A percentile compares a stretch with the other conserved stretches of the same genome.
Conservation (phyloP, 2,329 filamentous ascomycete genomes). For the Xylaria sp. region DNA sequence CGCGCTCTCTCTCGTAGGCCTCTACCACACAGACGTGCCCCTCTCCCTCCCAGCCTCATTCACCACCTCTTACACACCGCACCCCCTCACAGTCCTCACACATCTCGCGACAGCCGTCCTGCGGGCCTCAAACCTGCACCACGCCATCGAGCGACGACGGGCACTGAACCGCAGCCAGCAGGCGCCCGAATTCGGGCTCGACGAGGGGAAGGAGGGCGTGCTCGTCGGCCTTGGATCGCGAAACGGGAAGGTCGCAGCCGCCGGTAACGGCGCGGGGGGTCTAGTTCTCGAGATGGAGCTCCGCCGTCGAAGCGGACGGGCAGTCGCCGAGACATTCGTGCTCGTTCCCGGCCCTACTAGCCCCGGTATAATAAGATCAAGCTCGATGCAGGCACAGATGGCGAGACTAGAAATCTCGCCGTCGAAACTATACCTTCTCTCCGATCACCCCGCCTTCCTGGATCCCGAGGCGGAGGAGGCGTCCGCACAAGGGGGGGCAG, state of each 20-base stretch:
- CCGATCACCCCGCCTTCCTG: conserved; percentile 79
- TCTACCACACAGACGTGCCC: conserved; percentile 86
- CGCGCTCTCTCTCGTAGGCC: conserved; percentile 75
- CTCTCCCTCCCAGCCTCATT: conserved; percentile 52
- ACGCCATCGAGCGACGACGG: conserved; percentile 78
- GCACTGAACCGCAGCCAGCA: conserved; percentile 79
- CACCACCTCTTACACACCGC: conserved; percentile 67
- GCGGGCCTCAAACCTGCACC: conserved; percentile 75
- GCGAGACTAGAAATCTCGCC: conserved; percentile 38
- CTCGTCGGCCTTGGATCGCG: conserved; percentile 70
- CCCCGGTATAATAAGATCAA: conserved; percentile 14
- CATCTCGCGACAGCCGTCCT: conserved; percentile 93
- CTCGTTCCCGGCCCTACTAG: conserved; percentile 50
- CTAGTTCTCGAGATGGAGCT: conserved; percentile 88
- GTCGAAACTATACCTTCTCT: conserved; percentile 67
- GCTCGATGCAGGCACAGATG: conserved; percentile 34
- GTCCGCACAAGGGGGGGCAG: conserved; percentile 25
- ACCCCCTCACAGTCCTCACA: conserved; percentile 75
- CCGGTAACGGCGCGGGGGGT: conserved; percentile 40
- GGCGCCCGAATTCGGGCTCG: conserved; percentile 81
- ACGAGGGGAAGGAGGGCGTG: conserved; percentile 80
- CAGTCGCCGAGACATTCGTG: conserved; percentile 75
- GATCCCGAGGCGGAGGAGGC: conserved; percentile 48
- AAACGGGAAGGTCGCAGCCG: conserved; percentile 46
- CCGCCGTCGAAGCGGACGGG: conserved; percentile 81